A percentile compares a stretch with the other conserved stretches of the same genome.
Evolutionary conservation across 768 basidiomycete genomes (phyloP).

Genomic region (Mycena crocata): DNA sequence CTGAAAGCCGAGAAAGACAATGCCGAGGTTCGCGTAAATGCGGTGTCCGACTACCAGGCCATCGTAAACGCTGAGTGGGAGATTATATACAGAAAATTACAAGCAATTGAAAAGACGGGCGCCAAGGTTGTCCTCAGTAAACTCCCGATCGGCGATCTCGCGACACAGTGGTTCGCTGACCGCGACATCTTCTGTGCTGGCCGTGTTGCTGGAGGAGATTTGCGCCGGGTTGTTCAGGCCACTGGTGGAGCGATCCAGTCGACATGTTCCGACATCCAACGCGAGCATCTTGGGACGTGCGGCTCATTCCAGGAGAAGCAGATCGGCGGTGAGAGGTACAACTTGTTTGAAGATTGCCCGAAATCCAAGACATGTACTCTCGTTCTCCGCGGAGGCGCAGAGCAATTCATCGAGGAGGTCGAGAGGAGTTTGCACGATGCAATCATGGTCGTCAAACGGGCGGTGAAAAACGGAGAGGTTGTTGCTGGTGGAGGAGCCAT

Average conservation of each 20-base stretch:
- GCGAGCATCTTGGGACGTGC: constrained; percentile 94
- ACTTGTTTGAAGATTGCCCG: constrained; percentile 93
- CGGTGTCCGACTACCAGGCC: constrained; percentile 97
- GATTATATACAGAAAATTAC: constrained; percentile 97
- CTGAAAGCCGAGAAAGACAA: constrained; percentile 99
- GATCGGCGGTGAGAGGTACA: constrained; percentile 96
- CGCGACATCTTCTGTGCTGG: constrained; percentile 99
- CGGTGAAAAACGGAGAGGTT: constrained; percentile 94
- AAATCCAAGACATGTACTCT: constrained; percentile 97
- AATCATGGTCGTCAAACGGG: constrained; percentile 99
- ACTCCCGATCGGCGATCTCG: constrained; percentile 97
- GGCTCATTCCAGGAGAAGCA: constrained; percentile 93
- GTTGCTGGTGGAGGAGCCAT: constrained; percentile 98
- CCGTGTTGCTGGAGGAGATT: constrained; percentile 89
- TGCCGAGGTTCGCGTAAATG: constrained; percentile 96
- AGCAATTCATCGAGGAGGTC: constrained; percentile 99
- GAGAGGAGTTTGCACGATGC: constrained; percentile 98
- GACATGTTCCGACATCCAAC: constrained; percentile 91
- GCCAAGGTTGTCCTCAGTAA: constrained; percentile 98
- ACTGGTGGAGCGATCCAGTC: constrained; percentile 96
- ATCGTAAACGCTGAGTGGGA: constrained; percentile 99
- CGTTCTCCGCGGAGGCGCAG: constrained; percentile 93
- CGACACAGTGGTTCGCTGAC: constrained; percentile 99
- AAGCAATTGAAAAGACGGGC: constrained; percentile 95
- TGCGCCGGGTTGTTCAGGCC: constrained; percentile 94